These are phyloP conservation scores for Clitoria ternatea DNA, from an alignment of 306 rosid genomes.

Conservation along the genomic window DNA sequence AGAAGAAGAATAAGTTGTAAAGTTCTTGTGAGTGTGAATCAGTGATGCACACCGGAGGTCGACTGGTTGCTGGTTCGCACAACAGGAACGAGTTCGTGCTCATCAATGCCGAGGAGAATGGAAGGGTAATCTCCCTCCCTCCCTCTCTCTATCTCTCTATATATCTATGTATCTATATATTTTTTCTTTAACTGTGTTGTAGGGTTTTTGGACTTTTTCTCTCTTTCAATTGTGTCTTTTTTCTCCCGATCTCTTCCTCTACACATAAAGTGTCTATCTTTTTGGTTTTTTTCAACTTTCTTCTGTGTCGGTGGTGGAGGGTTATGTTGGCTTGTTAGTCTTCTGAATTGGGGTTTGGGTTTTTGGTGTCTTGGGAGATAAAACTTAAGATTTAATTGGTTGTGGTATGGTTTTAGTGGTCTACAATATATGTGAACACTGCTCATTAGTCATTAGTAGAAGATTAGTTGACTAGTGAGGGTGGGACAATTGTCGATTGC, in stretches of 20 bases:
- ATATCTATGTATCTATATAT: background rate
- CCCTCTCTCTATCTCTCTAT: background rate
- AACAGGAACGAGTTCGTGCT: constrained; percentile 95
- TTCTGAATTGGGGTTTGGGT: background rate
- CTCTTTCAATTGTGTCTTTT: background rate
- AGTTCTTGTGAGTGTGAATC: background rate
- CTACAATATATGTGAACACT: constrained; percentile 1
- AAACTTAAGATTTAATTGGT: constrained; percentile 26
- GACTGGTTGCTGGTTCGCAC: constrained; percentile 97
- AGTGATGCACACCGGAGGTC: constrained; percentile 83
- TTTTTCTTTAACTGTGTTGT: background rate
- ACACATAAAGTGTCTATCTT: background rate
- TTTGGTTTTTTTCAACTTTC: background rate
- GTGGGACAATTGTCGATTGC: constrained; percentile 4
- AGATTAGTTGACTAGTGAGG: background rate
- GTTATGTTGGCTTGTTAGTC: background rate
- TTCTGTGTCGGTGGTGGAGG: constrained; percentile 16
- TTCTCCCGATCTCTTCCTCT: constrained; percentile 9
- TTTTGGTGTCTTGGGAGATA: background rate
- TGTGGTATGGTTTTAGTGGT: background rate
- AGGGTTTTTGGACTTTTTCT: constrained; percentile 25
- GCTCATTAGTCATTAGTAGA: background rate
- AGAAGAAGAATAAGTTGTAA: background rate
- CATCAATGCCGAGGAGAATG: constrained; percentile 96
- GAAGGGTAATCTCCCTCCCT: constrained; percentile 45